These are phyloP conservation scores for Digitaria exilis DNA, from an alignment of 202 grass and related monocot genomes.

Conservation along the genomic window DNA sequence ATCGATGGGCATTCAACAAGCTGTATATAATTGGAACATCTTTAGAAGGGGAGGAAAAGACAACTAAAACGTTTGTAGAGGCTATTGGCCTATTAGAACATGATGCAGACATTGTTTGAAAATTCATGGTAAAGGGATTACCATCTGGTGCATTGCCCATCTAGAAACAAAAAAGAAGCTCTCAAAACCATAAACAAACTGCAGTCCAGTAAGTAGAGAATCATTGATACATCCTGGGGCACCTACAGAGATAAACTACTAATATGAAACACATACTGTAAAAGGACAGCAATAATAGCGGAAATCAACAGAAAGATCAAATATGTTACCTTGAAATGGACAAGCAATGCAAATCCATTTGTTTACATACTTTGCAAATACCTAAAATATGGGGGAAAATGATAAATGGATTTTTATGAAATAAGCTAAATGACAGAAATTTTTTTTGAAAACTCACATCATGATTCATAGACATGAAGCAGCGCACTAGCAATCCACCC, in stretches of 20 bases:
- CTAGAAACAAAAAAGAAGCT: constrained; percentile 96
- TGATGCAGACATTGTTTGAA: constrained; percentile 41
- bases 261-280: constrained; percentile 30
- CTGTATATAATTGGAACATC: constrained; percentile 42
- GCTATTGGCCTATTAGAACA: background rate
- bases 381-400: constrained; percentile 43
- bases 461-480: constrained; percentile 84
- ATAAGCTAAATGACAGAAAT: constrained; percentile 24
- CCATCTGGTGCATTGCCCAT: constrained; percentile 98
- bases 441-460: constrained; percentile 78
- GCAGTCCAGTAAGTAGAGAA: constrained; percentile 90
- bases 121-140: constrained; percentile 49
- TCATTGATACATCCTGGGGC: constrained; percentile 97
- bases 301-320: constrained; percentile 4
- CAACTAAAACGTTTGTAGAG: background rate
- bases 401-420: constrained; percentile 16
- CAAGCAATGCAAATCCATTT: constrained; percentile 99
- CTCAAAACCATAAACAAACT: constrained; percentile 96
- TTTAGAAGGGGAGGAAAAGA: background rate
- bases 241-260: constrained; percentile 52
- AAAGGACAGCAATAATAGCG: background rate
- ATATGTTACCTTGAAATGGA: constrained; percentile 88
- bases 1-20: constrained; percentile 90
- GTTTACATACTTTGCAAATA: constrained; percentile 80
- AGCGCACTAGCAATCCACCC: constrained; percentile 92